Evolutionary conservation across 805 yeast species (phyloP).

Genomic region (Saccharomycopsis sp.): DNA sequence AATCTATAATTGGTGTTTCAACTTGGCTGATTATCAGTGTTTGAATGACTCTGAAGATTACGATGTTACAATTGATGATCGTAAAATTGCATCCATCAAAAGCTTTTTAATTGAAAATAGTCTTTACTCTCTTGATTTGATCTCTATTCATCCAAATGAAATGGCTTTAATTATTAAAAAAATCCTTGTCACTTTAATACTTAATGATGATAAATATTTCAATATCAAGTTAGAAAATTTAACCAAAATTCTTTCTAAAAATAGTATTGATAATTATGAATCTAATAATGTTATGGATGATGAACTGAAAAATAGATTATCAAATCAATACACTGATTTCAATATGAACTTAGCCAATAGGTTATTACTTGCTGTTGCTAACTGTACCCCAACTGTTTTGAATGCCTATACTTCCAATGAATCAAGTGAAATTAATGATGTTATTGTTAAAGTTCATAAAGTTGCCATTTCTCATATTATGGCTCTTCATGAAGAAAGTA

Average conservation of each 20-base stretch:
- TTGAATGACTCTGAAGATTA: slow-evolving; percentile 36
- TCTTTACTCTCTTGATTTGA: slow-evolving; percentile 13
- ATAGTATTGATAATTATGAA: slow-evolving; percentile 35
- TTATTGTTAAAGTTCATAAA: slow-evolving; percentile 15
- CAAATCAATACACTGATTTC: slow-evolving; percentile 37
- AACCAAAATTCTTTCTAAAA: slow-evolving; percentile 36
- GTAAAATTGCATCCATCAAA: slow-evolving; percentile 14
- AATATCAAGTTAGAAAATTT: slow-evolving; percentile 36
- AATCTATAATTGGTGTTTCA: slow-evolving; percentile 33
- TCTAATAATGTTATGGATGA: slow-evolving; percentile 30
- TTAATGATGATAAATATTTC: slow-evolving; percentile 38
- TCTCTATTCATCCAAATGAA: slow-evolving; percentile 16
- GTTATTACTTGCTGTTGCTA: slow-evolving; percentile 23
- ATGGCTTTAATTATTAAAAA: slow-evolving; percentile 23
- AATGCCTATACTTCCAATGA: slow-evolving; percentile 14
- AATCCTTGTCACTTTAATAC: slow-evolving; percentile 32
- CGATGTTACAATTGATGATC: slow-evolving; percentile 15
- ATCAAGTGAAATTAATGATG: slow-evolving; percentile 12
- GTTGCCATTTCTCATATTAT: slow-evolving; percentile 18
- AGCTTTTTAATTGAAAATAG: slow-evolving; percentile 15
- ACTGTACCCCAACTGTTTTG: slow-evolving; percentile 16
- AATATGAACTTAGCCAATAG: slow-evolving; percentile 40
- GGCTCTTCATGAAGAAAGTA: slow-evolving; percentile 18
- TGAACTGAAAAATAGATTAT: slow-evolving; percentile 23
- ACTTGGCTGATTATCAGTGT: slow-evolving; percentile 39